These are phyloP conservation scores for Fusarium newnesense DNA, from an alignment of 2,329 filamentous ascomycete genomes.

Conservation along the genomic window DNA sequence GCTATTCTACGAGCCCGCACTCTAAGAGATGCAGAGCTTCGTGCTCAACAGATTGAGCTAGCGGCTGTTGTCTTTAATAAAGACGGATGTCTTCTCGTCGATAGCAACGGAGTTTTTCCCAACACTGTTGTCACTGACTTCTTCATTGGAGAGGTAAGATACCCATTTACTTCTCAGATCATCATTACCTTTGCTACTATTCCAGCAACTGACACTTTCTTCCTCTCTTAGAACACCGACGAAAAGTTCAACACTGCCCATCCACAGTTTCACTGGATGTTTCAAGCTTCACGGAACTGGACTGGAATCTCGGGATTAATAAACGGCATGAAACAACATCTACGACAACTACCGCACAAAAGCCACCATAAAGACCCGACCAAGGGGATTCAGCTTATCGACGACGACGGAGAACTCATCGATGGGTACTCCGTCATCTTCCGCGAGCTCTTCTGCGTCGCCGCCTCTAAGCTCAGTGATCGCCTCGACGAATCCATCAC, in stretches of 20 bases:
- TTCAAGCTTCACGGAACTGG: constrained; percentile 84
- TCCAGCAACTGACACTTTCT: neutral
- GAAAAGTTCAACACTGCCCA: constrained; percentile 82
- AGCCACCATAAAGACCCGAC: constrained; percentile 23
- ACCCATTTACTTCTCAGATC: too few relatives aligned
- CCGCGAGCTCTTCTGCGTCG: constrained; percentile 83
- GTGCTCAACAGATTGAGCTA: constrained; percentile 69
- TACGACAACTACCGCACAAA: constrained; percentile 60
- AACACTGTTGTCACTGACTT: constrained; percentile 82
- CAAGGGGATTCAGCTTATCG: constrained; percentile 55
- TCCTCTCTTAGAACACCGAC: constrained; percentile 55
- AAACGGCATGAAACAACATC: constrained; percentile 76
- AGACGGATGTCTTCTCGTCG: constrained; percentile 76
- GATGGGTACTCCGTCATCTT: constrained; percentile 80
- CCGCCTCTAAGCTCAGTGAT: constrained; percentile 76
- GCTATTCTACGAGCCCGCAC: constrained; percentile 65
- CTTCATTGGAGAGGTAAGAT: constrained; percentile 71
- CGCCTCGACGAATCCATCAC: constrained; percentile 71
- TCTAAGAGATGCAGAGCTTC: constrained; percentile 63
- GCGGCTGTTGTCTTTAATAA: constrained; percentile 74
- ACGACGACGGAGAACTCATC: constrained; percentile 66
- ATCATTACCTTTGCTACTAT: too few relatives aligned
- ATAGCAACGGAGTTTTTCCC: constrained; percentile 74
- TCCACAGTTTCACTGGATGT: constrained; percentile 88
- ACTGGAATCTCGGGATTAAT: constrained; percentile 72